Evolutionary conservation across 108 stramenopile genomes (phyloP).

Genomic region (Stephanodiscus triporus): DNA sequence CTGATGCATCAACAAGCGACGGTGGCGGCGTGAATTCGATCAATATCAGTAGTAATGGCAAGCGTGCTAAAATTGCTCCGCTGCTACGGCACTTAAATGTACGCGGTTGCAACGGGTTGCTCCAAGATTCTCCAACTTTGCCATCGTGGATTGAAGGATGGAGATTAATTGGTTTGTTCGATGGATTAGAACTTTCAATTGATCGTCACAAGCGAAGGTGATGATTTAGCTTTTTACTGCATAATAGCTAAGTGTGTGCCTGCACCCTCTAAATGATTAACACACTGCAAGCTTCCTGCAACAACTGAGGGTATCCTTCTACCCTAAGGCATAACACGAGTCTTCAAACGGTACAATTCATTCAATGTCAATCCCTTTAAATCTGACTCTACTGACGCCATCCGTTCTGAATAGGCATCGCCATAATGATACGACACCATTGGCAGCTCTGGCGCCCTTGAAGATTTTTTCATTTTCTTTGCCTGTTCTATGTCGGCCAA

Average conservation of each 20-base stretch:
- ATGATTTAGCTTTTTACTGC: background rate
- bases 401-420: conserved; percentile 53
- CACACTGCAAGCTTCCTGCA: no score
- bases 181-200: conserved; percentile 25
- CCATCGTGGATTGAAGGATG: conserved; percentile 14
- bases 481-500: conserved; percentile 40
- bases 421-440: conserved; percentile 58
- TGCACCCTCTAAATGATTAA: no score
- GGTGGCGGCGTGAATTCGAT: background rate
- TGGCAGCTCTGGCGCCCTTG: conserved; percentile 26
- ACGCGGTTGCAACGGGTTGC: conserved; percentile 11
- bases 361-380: conserved; percentile 49
- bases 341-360: conserved; percentile 35
- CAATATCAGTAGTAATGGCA: background rate
- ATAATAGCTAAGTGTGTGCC: no score
- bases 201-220: conserved; percentile 13
- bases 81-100: conserved; percentile 16
- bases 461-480: conserved; percentile 11
- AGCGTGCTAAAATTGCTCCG: background rate
- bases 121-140: background rate
- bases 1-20: background rate
- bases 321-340: no score
- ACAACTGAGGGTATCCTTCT: no score
- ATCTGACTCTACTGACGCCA: conserved; percentile 35
- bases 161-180: conserved; percentile 18